Base-by-base conservation (phyloP, 768 basidiomycete species). In the Podaxis rugospora region DNA sequence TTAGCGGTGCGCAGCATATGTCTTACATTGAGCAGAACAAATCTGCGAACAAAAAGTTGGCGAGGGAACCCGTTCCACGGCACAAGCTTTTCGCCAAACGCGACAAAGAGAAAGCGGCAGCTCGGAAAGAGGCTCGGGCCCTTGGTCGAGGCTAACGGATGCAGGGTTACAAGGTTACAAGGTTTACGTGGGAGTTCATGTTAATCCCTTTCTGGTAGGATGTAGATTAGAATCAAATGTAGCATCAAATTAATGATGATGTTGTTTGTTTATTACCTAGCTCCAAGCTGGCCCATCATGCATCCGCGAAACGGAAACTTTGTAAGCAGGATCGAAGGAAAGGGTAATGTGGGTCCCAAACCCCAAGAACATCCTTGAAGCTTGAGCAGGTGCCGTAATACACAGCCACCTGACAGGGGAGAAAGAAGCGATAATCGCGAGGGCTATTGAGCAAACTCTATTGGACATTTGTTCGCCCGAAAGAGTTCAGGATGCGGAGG, bases 21-120 rank as follows among this genome's bases (percentile, higher is more conserved):
- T 92, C 90, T 51, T 95, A 95, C 67, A 81, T 93, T 51, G 93
- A 95, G 75, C 89, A 93, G 72, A 94, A 95, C 77, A 93, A 92
- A 73, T 90, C 88, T 21, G 90, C 87, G 54, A 95, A 95, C 80
- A 91, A 89, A 78, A 85, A 84, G 59, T 78, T 92, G 9, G 84
- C 89, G 27, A 77, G 79, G 37, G 82, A 80, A 58, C 66, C 73
- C 16, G 71, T 80, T 44, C 79, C 80, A 58, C 83, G 92, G 53
- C 85, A 92, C 78, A 92, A 90, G 73, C 72, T 93, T 25, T 94
- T 95, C 71, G 80, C 84, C 52, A 92, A 92, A 72, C 86, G 92
- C 40, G 91, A 93, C 62, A 89, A 88, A 76, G 87, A 90, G 36
- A 84, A 84, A 69, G 86, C 84, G 32, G 75, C 75, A 10, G 79